A percentile compares a stretch with the other conserved stretches of the same genome.
Conservation (phyloP, 2,329 filamentous ascomycete species). For the Hirsutella rhossiliensis region DNA sequence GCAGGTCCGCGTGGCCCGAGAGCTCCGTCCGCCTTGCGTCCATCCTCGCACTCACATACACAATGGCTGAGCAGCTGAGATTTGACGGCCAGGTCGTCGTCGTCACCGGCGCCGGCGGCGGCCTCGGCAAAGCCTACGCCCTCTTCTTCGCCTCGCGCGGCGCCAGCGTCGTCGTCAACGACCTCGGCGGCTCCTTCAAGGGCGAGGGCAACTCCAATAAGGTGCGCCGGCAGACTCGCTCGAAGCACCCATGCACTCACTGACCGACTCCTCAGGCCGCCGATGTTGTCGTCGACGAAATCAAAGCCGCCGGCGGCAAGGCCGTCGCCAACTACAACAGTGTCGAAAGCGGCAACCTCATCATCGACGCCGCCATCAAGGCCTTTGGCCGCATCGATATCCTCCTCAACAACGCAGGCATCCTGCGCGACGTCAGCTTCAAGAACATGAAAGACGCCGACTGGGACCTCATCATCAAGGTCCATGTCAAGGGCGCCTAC, state of each 20-base stretch:
- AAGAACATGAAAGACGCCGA: constrained; percentile 97
- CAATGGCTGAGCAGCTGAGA: constrained; percentile 56
- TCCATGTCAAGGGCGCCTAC: constrained; percentile 88
- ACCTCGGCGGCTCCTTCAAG: constrained; percentile 85
- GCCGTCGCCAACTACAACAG: constrained; percentile 96
- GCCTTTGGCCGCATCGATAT: constrained; percentile 80
- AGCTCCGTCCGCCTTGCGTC: not conserved
- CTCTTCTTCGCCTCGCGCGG: constrained; percentile 86
- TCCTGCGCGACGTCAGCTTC: constrained; percentile 89
- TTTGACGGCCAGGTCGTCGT: constrained; percentile 79
- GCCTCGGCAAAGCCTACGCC: constrained; percentile 71
- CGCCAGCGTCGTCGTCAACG: constrained; percentile 92
- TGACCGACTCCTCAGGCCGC: constrained; percentile 45
- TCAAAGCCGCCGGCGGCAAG: constrained; percentile 80
- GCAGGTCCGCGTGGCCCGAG: not conserved
- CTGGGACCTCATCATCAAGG: constrained; percentile 90
- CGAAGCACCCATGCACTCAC: not conserved
- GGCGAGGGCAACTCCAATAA: constrained; percentile 81
- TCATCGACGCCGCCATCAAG: constrained; percentile 81
- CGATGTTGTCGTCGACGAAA: constrained; percentile 72
- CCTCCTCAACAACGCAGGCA: constrained; percentile 96
- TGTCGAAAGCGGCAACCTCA: constrained; percentile 85
- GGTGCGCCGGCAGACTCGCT: constrained; percentile 36
- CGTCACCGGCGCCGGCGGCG: constrained; percentile 70
- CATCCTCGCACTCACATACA: not conserved